Evolutionary conservation across 306 rosid genomes (phyloP).

Genomic region (Argentina anserina): DNA sequence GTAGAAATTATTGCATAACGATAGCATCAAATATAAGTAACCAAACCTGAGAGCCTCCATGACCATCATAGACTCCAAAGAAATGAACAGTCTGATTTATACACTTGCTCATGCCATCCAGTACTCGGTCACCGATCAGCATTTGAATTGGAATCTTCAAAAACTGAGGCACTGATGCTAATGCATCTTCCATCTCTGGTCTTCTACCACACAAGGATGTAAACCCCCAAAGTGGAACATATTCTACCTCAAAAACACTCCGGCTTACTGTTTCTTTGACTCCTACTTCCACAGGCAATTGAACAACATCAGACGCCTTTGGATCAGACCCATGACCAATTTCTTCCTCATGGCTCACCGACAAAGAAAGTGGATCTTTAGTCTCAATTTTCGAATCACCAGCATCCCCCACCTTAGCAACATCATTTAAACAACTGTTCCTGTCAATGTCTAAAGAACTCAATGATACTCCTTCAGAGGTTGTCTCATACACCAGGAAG

Average conservation of each 20-base stretch:
- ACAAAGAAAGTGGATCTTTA: conserved; percentile 38
- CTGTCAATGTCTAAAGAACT: conserved; percentile 40
- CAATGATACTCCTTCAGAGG: conserved; percentile 42
- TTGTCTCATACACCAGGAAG: conserved; percentile 46
- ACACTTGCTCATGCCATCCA: conserved; percentile 55
- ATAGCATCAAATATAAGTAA: background rate
- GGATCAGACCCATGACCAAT: conserved; percentile 35
- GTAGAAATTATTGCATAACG: background rate
- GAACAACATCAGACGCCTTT: conserved; percentile 37
- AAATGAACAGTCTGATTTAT: conserved; percentile 63
- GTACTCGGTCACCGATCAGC: conserved; percentile 57
- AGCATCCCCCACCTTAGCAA: conserved; percentile 29
- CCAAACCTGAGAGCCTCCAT: conserved; percentile 82
- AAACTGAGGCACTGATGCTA: conserved; percentile 53
- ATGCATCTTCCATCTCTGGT: conserved; percentile 92
- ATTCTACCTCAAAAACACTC: conserved; percentile 84
- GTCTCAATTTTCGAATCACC: conserved; percentile 31
- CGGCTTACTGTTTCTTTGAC: conserved; percentile 45
- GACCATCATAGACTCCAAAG: conserved; percentile 90
- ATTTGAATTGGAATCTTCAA: conserved; percentile 66
- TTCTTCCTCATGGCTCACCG: conserved; percentile 51
- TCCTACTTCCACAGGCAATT: conserved; percentile 47
- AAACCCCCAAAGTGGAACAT: conserved; percentile 76
- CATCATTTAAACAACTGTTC: conserved; percentile 38
- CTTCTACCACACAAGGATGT: conserved; percentile 73